Base-by-base conservation (phyloP, 2,329 filamentous ascomycete species). In the Fusarium fujikuroi region DNA sequence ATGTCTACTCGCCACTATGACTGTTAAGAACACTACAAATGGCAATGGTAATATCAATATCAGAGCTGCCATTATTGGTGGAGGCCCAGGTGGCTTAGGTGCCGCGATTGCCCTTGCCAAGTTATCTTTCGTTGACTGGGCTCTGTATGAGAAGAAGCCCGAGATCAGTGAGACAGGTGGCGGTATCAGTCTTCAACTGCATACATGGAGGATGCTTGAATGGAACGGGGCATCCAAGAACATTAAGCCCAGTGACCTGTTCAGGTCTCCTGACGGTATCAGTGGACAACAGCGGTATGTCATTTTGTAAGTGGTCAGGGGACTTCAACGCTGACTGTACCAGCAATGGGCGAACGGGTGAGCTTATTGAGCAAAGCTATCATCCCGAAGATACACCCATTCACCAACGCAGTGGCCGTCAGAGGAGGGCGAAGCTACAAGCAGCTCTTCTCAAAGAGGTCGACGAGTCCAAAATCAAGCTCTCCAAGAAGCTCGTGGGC, bases 401-500 rank as follows among this genome's bases (percentile, higher is more conserved):
- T 7, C 76, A 78, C 36, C 76, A 74, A 32, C 44, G 70, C 11
- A 79, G 78, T 52, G 79, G 78, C 46, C 75, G 81, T 19, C 75
- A 80, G 43, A 63, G 75, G 11, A 76, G 84, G 23, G 78, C 82
- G 8, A 81, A 81, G 60, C 78, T 89, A 6, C 88, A 90, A 71
- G 81, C 82, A 4, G 85, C 87, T 1, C 81, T 90, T 2, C 77
- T 87, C 7, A 79, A 83, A 2, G 81, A 83, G n/a, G 82, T 89
- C 0, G 81, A 84, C 6, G 76, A 80, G 7, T 83, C 82, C 0
- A 79, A 81, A 1, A 82, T 89, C 39, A 80, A 84, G 10, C 79
- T 87, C 3, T 81, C 80, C 3, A 87, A 86, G 59, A 85, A 83
- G 57, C 79, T 89, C 6, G 66, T 76, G 0, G 72, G 69, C 1